A percentile compares a stretch with the other conserved stretches of the same genome.
These are phyloP conservation scores for Glycyrrhiza uralensis DNA, from an alignment of 306 rosid species.

Conservation along the genomic window DNA sequence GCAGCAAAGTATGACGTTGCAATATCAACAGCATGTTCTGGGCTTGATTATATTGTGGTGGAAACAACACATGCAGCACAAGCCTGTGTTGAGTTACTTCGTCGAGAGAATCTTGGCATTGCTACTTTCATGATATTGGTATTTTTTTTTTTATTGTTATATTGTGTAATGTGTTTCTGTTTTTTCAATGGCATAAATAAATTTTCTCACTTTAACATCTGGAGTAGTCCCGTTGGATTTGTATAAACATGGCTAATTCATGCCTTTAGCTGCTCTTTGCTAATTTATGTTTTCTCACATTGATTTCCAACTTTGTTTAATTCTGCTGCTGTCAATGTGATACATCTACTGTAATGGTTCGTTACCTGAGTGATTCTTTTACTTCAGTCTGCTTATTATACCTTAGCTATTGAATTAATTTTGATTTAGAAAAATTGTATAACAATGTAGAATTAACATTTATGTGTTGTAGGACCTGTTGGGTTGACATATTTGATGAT, in stretches of 20 bases:
- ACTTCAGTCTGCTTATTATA: neutral
- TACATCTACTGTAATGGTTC: neutral
- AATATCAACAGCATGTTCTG: slow-evolving; percentile 87
- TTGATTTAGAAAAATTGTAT: neutral
- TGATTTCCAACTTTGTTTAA: neutral
- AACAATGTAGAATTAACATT: neutral
- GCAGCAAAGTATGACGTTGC: slow-evolving; percentile 95
- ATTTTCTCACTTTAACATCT: neutral
- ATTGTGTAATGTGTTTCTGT: neutral
- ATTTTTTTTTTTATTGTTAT: slow-evolving; percentile 9
- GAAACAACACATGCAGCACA: slow-evolving; percentile 93
- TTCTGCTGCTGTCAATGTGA: neutral
- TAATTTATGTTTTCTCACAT: neutral
- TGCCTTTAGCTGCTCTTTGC: neutral
- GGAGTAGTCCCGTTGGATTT: slow-evolving; percentile 10
- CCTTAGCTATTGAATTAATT: neutral
- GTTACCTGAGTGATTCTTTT: neutral
- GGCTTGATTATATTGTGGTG: slow-evolving; percentile 94
- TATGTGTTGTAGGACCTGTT: neutral
- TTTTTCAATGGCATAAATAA: neutral
- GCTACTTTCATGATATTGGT: slow-evolving; percentile 98
- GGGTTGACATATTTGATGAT: neutral
- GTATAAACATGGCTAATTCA: neutral
- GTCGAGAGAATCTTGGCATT: slow-evolving; percentile 83
- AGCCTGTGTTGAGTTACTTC: slow-evolving; percentile 84